Base-by-base conservation (phyloP, 225 moss, liverwort and hornwort genomes). In the Pseudisothecium myosuroides region DNA sequence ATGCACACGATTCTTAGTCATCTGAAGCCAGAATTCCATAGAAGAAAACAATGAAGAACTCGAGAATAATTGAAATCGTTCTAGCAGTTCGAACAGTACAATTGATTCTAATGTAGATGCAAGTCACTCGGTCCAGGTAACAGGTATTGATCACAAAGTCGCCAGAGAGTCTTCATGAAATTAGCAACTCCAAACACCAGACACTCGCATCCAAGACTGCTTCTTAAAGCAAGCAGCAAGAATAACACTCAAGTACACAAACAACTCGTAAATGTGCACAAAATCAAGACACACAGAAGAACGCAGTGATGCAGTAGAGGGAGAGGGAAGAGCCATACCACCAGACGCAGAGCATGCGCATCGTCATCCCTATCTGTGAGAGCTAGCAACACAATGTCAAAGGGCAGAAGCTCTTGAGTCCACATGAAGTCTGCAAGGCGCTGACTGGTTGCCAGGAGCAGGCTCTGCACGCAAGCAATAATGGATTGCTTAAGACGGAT, bases 361-460 rank as follows among this genome's bases (percentile, higher is more conserved):
- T 98, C 98, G 88, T 98, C 98, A 89, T 98, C 98, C 79, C 98
- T 97, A 85, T 98, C 98, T 82, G 95, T 94, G 82, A 98, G 95
- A 62, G 98, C 98, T 80, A 98, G 94, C 81, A 98, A 88, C 81
- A 96, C 95, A 84, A 97, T 95, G 88, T 98, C 98, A 88, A 98
- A 98, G 34, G 98, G 98, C 90, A 98, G 80, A 75, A 98, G 96
- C 89, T 96, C 98, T 81, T 98, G 95, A 88, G 95, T 97, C 98
- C 98, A 98, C 97, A 98, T 98, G 66, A 98, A 94, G 68, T 92
- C 90, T 67, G 98, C 97, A 85, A 98, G 92, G 61, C 95, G 96
- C 28, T 94, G 95, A 94, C 95, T 97, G 89, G 97, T 95, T 88
- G 94, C 95, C 83, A 96, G 93, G 80, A 98, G 95, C 90, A 96